phyloP scores from a whole-genome alignment of 805 yeast genomes.

The Clavispora phyllophila region DNA sequence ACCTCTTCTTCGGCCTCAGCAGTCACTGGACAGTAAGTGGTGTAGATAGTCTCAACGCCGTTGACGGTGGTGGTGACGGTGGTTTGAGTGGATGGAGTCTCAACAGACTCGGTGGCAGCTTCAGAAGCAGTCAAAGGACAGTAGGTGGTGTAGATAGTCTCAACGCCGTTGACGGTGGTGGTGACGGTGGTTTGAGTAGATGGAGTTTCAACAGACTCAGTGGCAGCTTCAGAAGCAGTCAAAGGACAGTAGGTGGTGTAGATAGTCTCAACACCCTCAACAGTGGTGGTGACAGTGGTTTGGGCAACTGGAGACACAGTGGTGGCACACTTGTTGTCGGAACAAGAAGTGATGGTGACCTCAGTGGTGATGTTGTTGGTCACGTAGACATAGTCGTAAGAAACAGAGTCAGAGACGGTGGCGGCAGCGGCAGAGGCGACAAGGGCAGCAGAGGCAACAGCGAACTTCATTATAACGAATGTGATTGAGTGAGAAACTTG shows the following conservation, averaged over 20 bases:
- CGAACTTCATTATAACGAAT: slow-evolving; percentile 17
- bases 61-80: slow-evolving; percentile 29
- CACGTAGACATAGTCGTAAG: slow-evolving; percentile 15
- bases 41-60: slow-evolving; percentile 30
- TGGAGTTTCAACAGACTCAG: slow-evolving; percentile 5
- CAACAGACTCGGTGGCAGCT: slow-evolving; percentile 4
- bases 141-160: slow-evolving; percentile 33
- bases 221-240: slow-evolving; percentile 5
- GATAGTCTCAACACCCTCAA: slow-evolving; percentile 21
- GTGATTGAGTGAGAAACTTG: slow-evolving; percentile 1
- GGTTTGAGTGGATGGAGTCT: neutral
- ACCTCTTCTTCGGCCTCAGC: slow-evolving; percentile 12
- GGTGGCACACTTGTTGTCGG: slow-evolving; percentile 17
- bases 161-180: slow-evolving; percentile 28
- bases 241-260: slow-evolving; percentile 17
- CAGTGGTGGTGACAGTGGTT: slow-evolving; percentile 20
- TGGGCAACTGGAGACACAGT: slow-evolving; percentile 11
- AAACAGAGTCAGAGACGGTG: slow-evolving; percentile 16
- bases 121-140: slow-evolving; percentile 14
- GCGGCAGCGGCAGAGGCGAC: slow-evolving; percentile 19
- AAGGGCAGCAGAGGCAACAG: slow-evolving; percentile 15
- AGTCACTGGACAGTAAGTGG: slow-evolving; percentile 33
- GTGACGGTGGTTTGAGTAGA: slow-evolving; percentile 17
- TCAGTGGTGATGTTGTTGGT: slow-evolving; percentile 22
- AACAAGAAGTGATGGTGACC: slow-evolving; percentile 29